These are phyloP conservation scores for Rosa rugosa DNA, from an alignment of 306 rosid species.

Conservation along the genomic window DNA sequence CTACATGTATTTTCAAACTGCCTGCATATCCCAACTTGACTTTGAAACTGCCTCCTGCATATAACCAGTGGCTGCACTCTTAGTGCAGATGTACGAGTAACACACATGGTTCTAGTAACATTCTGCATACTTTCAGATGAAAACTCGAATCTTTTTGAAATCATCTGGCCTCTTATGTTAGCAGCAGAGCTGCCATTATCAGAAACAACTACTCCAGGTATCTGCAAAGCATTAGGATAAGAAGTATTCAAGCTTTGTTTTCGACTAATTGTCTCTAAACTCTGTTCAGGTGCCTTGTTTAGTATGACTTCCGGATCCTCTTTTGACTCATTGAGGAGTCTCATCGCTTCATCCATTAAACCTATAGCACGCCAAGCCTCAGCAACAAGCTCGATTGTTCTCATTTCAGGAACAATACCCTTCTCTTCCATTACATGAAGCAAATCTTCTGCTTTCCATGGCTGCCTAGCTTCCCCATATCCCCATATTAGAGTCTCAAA, in stretches of 20 bases:
- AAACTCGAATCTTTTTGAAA: constrained; percentile 34
- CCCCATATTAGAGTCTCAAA: constrained; percentile 98
- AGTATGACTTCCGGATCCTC: constrained; percentile 36
- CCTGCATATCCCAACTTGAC: constrained; percentile 40
- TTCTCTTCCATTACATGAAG: constrained; percentile 62
- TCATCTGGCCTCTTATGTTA: constrained; percentile 51
- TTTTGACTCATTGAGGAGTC: constrained; percentile 42
- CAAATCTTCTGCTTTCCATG: constrained; percentile 87
- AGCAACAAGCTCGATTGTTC: constrained; percentile 70
- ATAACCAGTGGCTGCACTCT: constrained; percentile 43
- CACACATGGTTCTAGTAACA: constrained; percentile 40
- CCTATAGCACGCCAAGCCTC: constrained; percentile 89
- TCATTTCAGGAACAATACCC: constrained; percentile 58
- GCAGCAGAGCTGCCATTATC: constrained; percentile 46
- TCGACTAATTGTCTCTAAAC: constrained; percentile 37
- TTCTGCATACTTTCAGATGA: constrained; percentile 33
- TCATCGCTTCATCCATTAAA: constrained; percentile 50
- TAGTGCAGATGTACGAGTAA: constrained; percentile 30
- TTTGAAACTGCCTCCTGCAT: constrained; percentile 47
- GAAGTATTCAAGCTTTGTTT: constrained; percentile 47
- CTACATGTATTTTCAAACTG: constrained; percentile 47
- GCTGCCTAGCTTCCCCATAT: constrained; percentile 88
- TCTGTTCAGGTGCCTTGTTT: constrained; percentile 35
- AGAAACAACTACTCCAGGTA: constrained; percentile 40
- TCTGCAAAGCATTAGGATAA: constrained; percentile 43